Evolutionary conservation across 441 rosid species (phyloP), one percentile per base, ranked within the genome.

Genomic region (Cnidoscolus chayamansa): DNA sequence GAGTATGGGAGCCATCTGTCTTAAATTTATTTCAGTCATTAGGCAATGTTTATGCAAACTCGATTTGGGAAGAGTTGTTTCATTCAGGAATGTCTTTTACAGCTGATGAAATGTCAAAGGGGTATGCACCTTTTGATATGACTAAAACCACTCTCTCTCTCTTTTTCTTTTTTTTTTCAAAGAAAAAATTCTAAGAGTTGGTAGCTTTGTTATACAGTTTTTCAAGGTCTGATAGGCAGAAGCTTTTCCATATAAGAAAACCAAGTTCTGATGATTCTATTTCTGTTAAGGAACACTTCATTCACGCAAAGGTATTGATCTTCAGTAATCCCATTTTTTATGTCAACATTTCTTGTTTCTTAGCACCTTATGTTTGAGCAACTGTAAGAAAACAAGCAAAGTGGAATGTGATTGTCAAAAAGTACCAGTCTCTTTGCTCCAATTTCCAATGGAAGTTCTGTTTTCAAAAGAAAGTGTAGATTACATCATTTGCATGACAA

Each of bases 1-100:
- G 89, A 85, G 94, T 86, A 64, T 91, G 97, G 97, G 97, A 94
- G 73, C 93, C 94, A 51, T 91, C 92, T 25, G 87, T 94, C 25
- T 72, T 94, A 84, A 85, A 78, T 71, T 75, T 91, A 74, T 91
- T 94, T 84, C 92, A 89, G 58, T 86, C 97, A 70, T 78, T 94
- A 76, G 97, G 98, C 61, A 91, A 94, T 62, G 17, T 71, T 50
- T 87, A 79, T 75, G 92, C 90, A 48, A 94, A 94, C 81, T 84
- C 92, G 16, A 75, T 94, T 70, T 91, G 96, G 98, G 98, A 94
- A 84, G 97, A 89, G 77, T 69, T 84, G 77, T 68, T 89, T 83
- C 85, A 83, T 65, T 73, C 87, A 37, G 85, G 86, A 78, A 78
- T 62, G 78, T 78, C 84, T 69, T 76, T 77, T 72, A 76, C 81